Evolutionary conservation across 257 asterid genomes (phyloP).

Genomic region (Solanum phureja): DNA sequence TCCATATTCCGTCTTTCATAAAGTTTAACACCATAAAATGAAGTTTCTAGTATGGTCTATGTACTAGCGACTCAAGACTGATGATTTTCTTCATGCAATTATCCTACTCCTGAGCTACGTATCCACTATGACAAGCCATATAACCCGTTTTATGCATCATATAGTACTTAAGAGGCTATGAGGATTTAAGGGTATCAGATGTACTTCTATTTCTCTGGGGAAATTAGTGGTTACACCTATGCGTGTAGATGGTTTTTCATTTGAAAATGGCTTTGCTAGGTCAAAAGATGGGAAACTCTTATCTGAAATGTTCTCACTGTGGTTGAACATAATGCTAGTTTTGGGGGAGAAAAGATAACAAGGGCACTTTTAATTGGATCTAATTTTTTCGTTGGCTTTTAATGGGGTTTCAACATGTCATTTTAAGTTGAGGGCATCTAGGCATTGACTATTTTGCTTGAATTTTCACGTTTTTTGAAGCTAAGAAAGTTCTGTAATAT

Average conservation of each 20-base stretch:
- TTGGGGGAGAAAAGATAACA: background rate
- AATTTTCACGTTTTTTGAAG: background rate
- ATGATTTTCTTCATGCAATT: background rate
- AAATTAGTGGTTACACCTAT: background rate
- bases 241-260: background rate
- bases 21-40: background rate
- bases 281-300: background rate
- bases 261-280: background rate
- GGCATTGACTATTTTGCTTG: background rate
- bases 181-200: background rate
- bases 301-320: background rate
- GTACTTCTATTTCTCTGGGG: background rate
- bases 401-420: background rate
- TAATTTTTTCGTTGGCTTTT: background rate
- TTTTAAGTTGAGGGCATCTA: background rate
- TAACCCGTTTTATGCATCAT: background rate
- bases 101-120: background rate
- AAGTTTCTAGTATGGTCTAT: background rate
- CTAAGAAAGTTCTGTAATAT: background rate
- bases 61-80: background rate
- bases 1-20: background rate
- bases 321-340: background rate
- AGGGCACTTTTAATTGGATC: background rate
- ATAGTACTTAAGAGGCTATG: background rate
- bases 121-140: background rate